Evolutionary conservation across 306 rosid species (phyloP), one percentile per base, ranked within the genome.

Genomic region (Luffa aegyptiaca): DNA sequence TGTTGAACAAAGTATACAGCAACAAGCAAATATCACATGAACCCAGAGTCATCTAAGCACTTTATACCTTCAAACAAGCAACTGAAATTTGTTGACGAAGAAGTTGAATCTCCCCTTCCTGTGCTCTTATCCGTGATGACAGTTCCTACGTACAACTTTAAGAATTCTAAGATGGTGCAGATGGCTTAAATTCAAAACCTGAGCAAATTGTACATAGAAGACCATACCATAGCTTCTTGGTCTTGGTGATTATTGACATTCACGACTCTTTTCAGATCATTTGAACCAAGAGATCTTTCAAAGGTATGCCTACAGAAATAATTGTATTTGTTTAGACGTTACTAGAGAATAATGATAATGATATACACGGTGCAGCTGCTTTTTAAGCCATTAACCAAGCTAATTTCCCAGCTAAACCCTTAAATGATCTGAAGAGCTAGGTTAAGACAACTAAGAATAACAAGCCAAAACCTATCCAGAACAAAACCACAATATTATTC

Each of bases 31-130:
- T 44, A 41, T 20, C 26, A 76, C 51, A 48, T 51, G 53, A 26
- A 69, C 37, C 71, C 6, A 59, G 62, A 51, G 41, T 21, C 79
- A 78, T 51, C 63, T 46, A 41, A 84, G 79, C 44, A 76, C 6
- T 57, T 10, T 21, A 70, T 84, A 95, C 98, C 92, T 90, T 90
- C 87, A 95, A 77, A 85, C 90, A 86, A 20, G 97, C 92, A 86
- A 84, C 64, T 45, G 93, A 83, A 83, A 92, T 89, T 82, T 92
- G 93, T 82, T 92, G 90, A 53, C 91, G 97, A 82, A 95, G 98
- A 79, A 86, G 87, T 53, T 83, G 85, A 78, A 95, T 92, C 91
- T 92, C 98, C 81, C 87, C 90, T 88, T 90, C 97, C 82, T 90
- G 93, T 3, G 44, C 85, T 85, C 80, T 88, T 81, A 90, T 90